These are phyloP conservation scores for Aegilops longissima DNA, from an alignment of 176 grass and related monocot species.

Conservation along the genomic window DNA sequence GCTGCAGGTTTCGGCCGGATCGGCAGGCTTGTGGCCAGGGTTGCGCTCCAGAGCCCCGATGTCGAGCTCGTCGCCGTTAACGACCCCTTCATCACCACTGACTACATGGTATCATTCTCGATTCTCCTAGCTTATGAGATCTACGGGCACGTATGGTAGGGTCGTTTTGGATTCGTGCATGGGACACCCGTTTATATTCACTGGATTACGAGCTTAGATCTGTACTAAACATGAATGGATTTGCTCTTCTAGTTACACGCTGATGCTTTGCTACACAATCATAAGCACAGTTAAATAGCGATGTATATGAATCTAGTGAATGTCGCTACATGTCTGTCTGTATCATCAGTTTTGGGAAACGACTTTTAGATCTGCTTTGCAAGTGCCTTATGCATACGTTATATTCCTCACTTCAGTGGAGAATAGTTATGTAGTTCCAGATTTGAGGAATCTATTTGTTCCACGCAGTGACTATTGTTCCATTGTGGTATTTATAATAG, in stretches of 20 bases:
- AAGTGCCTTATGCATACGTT: not conserved
- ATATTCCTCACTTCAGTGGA: not conserved
- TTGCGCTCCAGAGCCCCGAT: conserved; percentile 76
- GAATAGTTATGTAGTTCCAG: not conserved
- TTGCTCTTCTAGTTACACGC: too few relatives aligned
- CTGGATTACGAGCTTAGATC: too few relatives aligned
- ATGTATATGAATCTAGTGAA: too few relatives aligned
- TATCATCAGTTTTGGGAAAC: not conserved
- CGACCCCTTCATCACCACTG: conserved; percentile 85
- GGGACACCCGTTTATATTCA: too few relatives aligned
- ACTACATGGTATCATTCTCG: conserved; percentile 65
- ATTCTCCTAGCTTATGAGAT: not conserved
- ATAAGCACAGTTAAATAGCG: too few relatives aligned
- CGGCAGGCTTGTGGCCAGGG: conserved; percentile 72
- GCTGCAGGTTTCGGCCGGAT: conserved; percentile 73
- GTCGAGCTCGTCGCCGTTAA: conserved; percentile 85
- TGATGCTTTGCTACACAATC: too few relatives aligned
- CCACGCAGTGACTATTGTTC: not conserved
- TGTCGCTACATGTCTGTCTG: not conserved
- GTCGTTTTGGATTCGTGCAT: too few relatives aligned
- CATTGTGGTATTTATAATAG: not conserved
- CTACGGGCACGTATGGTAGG: not conserved
- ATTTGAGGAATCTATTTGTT: not conserved
- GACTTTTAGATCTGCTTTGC: not conserved
- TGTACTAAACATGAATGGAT: too few relatives aligned